Conservation (phyloP, 2,329 filamentous ascomycete genomes). For the Neofusicoccum cordaticola region DNA sequence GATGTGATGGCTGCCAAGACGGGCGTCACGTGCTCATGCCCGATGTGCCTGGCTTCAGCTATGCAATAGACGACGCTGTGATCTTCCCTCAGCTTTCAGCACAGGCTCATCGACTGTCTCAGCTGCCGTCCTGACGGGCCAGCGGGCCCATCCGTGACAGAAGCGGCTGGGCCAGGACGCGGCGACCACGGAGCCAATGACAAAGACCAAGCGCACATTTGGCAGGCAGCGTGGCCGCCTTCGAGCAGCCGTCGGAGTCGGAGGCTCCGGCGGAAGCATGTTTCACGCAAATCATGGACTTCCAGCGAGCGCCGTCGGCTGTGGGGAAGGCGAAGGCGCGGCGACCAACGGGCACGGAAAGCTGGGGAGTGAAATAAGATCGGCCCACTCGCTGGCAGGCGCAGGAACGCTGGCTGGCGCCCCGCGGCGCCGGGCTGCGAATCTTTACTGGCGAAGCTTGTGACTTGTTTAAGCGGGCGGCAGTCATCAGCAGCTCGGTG, state of each 20-base stretch:
- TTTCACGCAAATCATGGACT: slow-evolving; percentile 8
- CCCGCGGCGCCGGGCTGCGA: too few species aligned
- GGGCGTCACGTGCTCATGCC: background rate
- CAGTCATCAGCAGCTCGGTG: background rate
- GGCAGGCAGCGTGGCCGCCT: background rate
- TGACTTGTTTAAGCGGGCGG: background rate
- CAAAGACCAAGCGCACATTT: background rate
- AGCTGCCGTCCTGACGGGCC: background rate
- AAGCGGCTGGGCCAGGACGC: background rate
- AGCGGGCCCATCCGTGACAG: background rate
- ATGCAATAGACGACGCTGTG: background rate
- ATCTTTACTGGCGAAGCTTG: background rate
- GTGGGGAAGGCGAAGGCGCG: background rate
- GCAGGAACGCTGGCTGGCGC: too few species aligned
- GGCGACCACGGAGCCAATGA: background rate
- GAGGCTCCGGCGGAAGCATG: slow-evolving; percentile 1
- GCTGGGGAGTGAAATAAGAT: background rate
- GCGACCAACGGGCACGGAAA: too few species aligned
- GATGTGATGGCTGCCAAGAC: background rate
- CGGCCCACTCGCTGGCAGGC: background rate
- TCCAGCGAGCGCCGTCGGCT: background rate
- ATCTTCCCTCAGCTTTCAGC: slow-evolving; percentile 7
- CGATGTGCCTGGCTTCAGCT: background rate
- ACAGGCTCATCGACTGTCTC: slow-evolving; percentile 5
- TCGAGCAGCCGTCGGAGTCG: background rate